Conservation (phyloP, 148 eudicot species). For the Dianthus caryophyllus region DNA sequence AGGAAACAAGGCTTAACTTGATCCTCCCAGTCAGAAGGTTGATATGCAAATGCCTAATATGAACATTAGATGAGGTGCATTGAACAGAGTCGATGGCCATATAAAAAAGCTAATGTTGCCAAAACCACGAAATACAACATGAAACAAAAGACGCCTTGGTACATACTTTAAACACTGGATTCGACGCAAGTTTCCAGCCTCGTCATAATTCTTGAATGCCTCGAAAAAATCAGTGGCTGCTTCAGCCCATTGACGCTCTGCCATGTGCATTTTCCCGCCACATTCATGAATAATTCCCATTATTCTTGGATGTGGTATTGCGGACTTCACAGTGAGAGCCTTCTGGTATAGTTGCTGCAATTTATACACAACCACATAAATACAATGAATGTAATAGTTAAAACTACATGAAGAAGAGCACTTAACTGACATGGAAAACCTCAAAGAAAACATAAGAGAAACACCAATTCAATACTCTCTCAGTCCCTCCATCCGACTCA, state of each 20-base stretch:
- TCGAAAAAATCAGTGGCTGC: slow-evolving; percentile 98
- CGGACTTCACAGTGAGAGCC: slow-evolving; percentile 92
- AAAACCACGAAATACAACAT: neutral
- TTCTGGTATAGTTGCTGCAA: slow-evolving; percentile 89
- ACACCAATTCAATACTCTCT: neutral
- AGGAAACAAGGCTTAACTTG: neutral
- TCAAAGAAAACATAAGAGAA: neutral
- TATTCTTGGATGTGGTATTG: slow-evolving; percentile 97
- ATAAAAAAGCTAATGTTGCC: neutral
- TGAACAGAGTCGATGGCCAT: neutral
- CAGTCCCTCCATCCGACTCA: too few species aligned
- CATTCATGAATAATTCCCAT: slow-evolving; percentile 99
- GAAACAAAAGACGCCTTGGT: slow-evolving; percentile 4
- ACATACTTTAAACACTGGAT: slow-evolving; percentile 95
- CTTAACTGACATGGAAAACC: neutral
- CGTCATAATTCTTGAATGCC: slow-evolving; percentile 98
- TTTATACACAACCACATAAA: slow-evolving; percentile 11
- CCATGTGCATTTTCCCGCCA: slow-evolving; percentile 99
- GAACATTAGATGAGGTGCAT: neutral
- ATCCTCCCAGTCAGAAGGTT: neutral
- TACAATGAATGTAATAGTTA: neutral
- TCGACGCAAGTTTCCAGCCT: slow-evolving; percentile 92
- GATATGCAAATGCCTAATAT: neutral
- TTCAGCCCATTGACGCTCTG: slow-evolving; percentile 95
- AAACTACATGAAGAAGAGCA: too few species aligned